Percentiles rank a stretch among this genome's conserved stretches.
phyloP scores from a whole-genome alignment of 441 rosid species.

The Eruca vesicaria region DNA sequence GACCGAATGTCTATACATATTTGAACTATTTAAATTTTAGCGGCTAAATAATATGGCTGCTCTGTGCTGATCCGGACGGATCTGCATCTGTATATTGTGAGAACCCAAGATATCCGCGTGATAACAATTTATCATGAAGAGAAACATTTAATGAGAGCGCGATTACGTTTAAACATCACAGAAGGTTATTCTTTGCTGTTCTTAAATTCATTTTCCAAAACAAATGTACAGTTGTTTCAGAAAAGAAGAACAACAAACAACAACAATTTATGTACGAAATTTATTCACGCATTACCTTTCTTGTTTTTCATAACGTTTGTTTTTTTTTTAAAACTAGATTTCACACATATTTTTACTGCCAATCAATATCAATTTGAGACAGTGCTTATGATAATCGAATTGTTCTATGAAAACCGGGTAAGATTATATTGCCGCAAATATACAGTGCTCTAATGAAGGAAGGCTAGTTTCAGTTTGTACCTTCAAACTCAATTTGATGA shows the following conservation, averaged over 20 bases:
- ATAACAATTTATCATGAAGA: background rate
- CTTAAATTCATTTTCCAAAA: background rate
- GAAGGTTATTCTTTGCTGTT: background rate
- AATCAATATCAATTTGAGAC: background rate
- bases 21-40: background rate
- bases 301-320: background rate
- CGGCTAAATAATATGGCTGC: background rate
- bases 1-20: background rate
- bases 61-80: background rate
- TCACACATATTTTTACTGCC: background rate
- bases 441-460: constrained; percentile 2
- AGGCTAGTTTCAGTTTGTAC: constrained; percentile 14
- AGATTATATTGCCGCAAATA: constrained; percentile 11
- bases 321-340: background rate
- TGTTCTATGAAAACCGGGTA: background rate
- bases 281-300: background rate
- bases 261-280: background rate
- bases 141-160: no score
- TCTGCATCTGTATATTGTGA: no score
- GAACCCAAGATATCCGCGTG: no score
- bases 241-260: background rate
- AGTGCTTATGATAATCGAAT: background rate
- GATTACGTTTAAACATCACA: no score
- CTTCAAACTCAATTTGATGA: constrained; percentile 44
- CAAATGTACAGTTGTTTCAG: background rate